A percentile compares a stretch with the other conserved stretches of the same genome.
phyloP scores from a whole-genome alignment of 495 filamentous ascomycete species.

The Astrocystis sublimbata region DNA sequence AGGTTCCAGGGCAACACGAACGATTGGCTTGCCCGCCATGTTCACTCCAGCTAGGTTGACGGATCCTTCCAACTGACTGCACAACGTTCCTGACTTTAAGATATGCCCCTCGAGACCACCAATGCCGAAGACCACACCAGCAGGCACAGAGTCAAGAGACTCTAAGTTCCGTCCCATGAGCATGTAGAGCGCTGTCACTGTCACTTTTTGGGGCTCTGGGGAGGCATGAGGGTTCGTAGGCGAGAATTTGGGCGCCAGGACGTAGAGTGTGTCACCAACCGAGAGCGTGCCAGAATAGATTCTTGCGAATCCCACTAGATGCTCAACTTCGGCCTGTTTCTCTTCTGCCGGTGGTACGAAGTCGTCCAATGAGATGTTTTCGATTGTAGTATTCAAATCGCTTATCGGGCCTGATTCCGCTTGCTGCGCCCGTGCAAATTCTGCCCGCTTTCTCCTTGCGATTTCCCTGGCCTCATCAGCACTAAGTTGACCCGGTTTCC shows the following conservation, averaged over 20 bases:
- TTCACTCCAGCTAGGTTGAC: constrained; percentile 89
- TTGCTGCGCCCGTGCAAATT: constrained; percentile 71
- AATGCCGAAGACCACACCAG: constrained; percentile 95
- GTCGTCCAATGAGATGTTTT: constrained; percentile 48
- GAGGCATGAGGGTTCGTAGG: constrained; percentile 73
- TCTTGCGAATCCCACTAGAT: constrained; percentile 91
- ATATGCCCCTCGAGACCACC: constrained; percentile 87
- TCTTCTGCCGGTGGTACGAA: constrained; percentile 54
- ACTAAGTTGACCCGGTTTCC: constrained; percentile 69
- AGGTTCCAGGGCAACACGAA: constrained; percentile 91
- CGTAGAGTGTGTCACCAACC: constrained; percentile 88
- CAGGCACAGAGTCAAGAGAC: constrained; percentile 78
- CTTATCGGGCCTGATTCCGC: constrained; percentile 28
- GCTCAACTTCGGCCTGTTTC: constrained; percentile 69
- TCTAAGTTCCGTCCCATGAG: constrained; percentile 94
- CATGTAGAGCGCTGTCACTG: constrained; percentile 86
- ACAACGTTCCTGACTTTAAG: constrained; percentile 91
- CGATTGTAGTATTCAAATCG: constrained; percentile 35
- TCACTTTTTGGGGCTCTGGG: constrained; percentile 80
- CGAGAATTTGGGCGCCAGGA: constrained; percentile 87
- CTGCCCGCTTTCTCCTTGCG: constrained; percentile 83
- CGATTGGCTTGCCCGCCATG: constrained; percentile 80
- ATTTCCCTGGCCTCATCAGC: constrained; percentile 88
- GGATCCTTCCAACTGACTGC: constrained; percentile 82
- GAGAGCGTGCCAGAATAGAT: constrained; percentile 88